Conservation (phyloP, 2,329 filamentous ascomycete species). For the Stemphylium beticola region DNA sequence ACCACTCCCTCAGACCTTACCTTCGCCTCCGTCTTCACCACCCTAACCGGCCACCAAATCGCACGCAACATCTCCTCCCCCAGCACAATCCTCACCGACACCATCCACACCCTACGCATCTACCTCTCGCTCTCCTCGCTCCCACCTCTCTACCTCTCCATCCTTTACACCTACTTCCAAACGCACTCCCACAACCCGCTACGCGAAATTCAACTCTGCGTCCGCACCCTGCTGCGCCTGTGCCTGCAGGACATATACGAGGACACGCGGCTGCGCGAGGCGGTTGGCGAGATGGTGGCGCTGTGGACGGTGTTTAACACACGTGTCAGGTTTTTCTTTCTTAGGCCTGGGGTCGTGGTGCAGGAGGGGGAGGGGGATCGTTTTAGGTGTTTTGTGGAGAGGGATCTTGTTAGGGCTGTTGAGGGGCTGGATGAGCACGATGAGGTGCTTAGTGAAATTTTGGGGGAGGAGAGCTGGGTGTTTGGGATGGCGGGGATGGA, state of each 20-base stretch:
- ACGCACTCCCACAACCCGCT: background rate
- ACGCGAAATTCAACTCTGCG: conserved; percentile 6
- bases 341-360: background rate
- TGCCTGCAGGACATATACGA: conserved; percentile 8
- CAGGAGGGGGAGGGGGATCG: background rate
- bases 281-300: background rate
- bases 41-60: background rate
- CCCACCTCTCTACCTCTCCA: background rate
- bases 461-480: conserved; percentile 9
- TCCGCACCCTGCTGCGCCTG: conserved; percentile 2
- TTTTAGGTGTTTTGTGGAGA: conserved; percentile 4
- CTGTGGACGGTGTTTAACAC: background rate
- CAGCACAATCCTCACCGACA: background rate
- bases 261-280: background rate
- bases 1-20: background rate
- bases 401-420: background rate
- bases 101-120: background rate
- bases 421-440: background rate
- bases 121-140: conserved; percentile 1
- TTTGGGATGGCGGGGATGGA: background rate
- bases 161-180: background rate
- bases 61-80: background rate
- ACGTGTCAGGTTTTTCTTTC: conserved; percentile 13
- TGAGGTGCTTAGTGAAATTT: conserved; percentile 4
- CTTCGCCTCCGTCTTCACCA: background rate